phyloP scores from a whole-genome alignment of 805 yeast species.

The Kazachstania kunashirensis region DNA sequence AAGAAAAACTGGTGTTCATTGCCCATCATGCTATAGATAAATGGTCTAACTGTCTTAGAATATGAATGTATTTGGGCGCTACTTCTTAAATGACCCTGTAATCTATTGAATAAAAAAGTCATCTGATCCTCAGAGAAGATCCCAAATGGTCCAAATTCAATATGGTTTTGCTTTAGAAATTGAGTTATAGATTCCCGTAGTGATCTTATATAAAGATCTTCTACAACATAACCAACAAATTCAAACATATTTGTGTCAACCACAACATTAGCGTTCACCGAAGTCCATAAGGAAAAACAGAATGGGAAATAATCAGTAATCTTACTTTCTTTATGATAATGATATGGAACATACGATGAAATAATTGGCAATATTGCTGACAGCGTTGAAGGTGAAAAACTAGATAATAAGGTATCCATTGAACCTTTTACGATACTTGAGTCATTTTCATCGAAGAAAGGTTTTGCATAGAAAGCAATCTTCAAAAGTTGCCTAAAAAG shows the following conservation, averaged over 20 bases:
- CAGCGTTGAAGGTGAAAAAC: slow-evolving; percentile 46
- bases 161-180: background rate
- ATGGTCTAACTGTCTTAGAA: slow-evolving; percentile 38
- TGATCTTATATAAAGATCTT: slow-evolving; percentile 33
- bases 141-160: slow-evolving; percentile 45
- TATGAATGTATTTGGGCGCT: slow-evolving; percentile 34
- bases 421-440: slow-evolving; percentile 35
- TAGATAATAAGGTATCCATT: slow-evolving; percentile 41
- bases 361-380: slow-evolving; percentile 43
- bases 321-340: slow-evolving; percentile 28
- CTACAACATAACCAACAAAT: slow-evolving; percentile 52
- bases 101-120: slow-evolving; percentile 46
- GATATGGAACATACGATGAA: slow-evolving; percentile 43
- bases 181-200: slow-evolving; percentile 14
- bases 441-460: slow-evolving; percentile 41
- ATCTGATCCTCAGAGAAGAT: slow-evolving; percentile 56
- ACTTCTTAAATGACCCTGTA: slow-evolving; percentile 33
- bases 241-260: slow-evolving; percentile 59
- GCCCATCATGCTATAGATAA: slow-evolving; percentile 53
- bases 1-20: slow-evolving; percentile 33
- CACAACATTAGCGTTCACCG: slow-evolving; percentile 38
- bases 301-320: slow-evolving; percentile 53
- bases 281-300: slow-evolving; percentile 63
- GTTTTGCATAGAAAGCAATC: slow-evolving; percentile 44
- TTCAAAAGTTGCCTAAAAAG: slow-evolving; percentile 40